These are phyloP conservation scores for Wickerhamiella azymoides DNA, from an alignment of 805 yeast species.

Conservation along the genomic window DNA sequence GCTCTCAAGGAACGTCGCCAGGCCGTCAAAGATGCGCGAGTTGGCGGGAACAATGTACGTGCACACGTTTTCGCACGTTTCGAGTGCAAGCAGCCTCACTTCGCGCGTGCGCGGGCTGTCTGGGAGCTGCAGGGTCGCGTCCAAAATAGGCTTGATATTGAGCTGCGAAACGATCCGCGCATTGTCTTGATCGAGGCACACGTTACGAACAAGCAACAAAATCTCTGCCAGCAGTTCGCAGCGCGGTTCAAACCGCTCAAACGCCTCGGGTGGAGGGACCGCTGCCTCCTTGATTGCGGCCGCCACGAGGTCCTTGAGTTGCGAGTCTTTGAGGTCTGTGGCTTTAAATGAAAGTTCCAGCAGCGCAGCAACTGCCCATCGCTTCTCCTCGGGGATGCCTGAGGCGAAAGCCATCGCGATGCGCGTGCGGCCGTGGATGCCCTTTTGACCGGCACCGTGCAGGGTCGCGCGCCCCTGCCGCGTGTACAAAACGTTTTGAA, in stretches of 20 bases:
- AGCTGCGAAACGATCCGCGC: conserved; percentile 52
- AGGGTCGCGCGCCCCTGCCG: conserved; percentile 11
- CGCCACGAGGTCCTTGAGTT: conserved; percentile 18
- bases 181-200: conserved; percentile 69
- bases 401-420: conserved; percentile 57
- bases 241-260: conserved; percentile 9
- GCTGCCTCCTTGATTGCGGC: conserved; percentile 16
- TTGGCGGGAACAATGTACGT: conserved; percentile 68
- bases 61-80: conserved; percentile 70
- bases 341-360: conserved; percentile 29
- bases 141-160: conserved; percentile 36
- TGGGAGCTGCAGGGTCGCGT: conserved; percentile 22
- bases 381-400: conserved; percentile 50
- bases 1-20: conserved; percentile 37
- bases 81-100: conserved; percentile 43
- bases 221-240: conserved; percentile 32
- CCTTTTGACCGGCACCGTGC: conserved; percentile 31
- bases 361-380: conserved; percentile 53
- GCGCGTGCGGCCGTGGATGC: conserved; percentile 50
- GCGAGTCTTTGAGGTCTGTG: conserved; percentile 25
- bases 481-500: conserved; percentile 19
- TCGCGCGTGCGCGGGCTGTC: conserved; percentile 18
- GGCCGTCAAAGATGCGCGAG: conserved; percentile 46
- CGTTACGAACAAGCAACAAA: conserved; percentile 60
- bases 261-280: conserved; percentile 7